Evolutionary conservation across 2,329 filamentous ascomycete species (phyloP), one percentile per base, ranked within the genome.

Genomic region (Xylariaceae sp.): DNA sequence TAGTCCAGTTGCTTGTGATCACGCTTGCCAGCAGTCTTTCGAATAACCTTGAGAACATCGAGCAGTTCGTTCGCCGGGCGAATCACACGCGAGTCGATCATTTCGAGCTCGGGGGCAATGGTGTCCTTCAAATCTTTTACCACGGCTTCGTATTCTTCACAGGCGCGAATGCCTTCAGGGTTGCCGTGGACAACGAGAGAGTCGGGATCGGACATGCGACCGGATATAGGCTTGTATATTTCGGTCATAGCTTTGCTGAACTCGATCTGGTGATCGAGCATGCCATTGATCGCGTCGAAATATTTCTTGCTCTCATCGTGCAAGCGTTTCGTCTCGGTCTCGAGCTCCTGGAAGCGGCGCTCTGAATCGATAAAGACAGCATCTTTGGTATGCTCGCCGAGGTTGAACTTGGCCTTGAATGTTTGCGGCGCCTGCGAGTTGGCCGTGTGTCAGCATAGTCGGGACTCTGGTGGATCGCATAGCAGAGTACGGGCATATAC

Each of bases 231-330:
- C 64, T 95, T 95, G 76, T 98, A 98, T 58, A 98, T 85, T 66
- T 98, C 93, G 50, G 86, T 85, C 73, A 95, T 91, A 52, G 90
- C 88, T 69, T 95, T 82, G 56, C 91, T 95, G 71, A 98, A 98
- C 64, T 95, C 91, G 67, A 98, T 97, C 72, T 98, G 93, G 69
- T 97, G 90, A 61, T 74, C 80, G 58, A 98, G 79, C 93, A 98
- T 98, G 74, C 86, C 87, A 70, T 97, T 96, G 71, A 98, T 96
- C 62, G 93, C 88, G 40, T 95, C 83, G 58, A 95, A 96, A 67
- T 98, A 98, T 71, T 95, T 96, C 66, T 90, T 87, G 42, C 89
- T 95, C 68, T 97, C 91, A 71, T 95, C 89, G 68, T 97, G 91
- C 22, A 63, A 82, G 66, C 87, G 91, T 76, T 96, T 97, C 28